Evolutionary conservation across 805 yeast genomes (phyloP).

Genomic region (Candida broadrunensis): DNA sequence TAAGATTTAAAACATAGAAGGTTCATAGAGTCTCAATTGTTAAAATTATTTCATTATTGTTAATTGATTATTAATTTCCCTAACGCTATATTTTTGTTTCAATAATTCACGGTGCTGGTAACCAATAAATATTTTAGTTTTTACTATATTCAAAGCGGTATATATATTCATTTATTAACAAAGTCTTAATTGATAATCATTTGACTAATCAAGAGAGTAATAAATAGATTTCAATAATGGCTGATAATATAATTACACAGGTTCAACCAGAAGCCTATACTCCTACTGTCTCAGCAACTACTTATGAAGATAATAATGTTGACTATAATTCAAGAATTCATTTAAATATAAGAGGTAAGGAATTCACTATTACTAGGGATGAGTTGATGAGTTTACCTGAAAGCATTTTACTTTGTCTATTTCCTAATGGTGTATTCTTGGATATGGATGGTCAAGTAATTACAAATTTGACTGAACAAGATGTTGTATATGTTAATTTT

Average conservation of each 20-base stretch:
- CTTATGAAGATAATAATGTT: conserved; percentile 27
- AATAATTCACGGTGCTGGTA: not conserved
- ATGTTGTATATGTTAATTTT: conserved; percentile 78
- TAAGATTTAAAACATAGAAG: too few relatives aligned
- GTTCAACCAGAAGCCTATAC: conserved; percentile 46
- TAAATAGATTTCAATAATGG: conserved; percentile 26
- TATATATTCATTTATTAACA: too few relatives aligned
- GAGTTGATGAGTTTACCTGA: conserved; percentile 93
- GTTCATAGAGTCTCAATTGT: too few relatives aligned
- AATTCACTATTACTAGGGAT: conserved; percentile 77
- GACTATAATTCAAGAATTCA: conserved; percentile 68
- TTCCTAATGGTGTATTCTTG: conserved; percentile 87
- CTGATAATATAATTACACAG: conserved; percentile 66
- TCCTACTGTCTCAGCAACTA: conserved; percentile 7
- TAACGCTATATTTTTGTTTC: not conserved
- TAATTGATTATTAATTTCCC: too few relatives aligned
- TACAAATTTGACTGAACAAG: conserved; percentile 74
- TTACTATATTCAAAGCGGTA: too few relatives aligned
- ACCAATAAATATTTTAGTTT: too few relatives aligned
- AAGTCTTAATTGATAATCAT: too few relatives aligned
- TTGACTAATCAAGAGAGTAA: too few relatives aligned
- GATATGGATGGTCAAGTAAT: conserved; percentile 76
- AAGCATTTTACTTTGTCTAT: conserved; percentile 76
- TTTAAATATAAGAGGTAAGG: conserved; percentile 71
- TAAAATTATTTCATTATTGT: too few relatives aligned